Percentiles rank a stretch among this genome's conserved stretches.
Conservation (phyloP, 2,329 filamentous ascomycete species). For the Pseudocercospora musae region DNA sequence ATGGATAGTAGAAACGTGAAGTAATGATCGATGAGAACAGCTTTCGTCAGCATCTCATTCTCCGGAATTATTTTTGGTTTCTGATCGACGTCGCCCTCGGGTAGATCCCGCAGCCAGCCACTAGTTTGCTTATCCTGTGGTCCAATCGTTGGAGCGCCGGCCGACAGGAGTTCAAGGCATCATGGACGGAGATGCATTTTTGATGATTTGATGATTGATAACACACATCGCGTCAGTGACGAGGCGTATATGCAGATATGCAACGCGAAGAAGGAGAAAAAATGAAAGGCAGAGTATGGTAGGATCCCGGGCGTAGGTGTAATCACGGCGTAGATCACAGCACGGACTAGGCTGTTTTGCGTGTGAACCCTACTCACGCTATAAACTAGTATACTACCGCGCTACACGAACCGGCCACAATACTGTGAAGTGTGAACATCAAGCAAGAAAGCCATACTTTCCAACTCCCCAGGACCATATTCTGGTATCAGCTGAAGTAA, state of each 20-base stretch:
- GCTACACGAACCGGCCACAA: too few relatives aligned
- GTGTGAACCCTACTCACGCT: too few relatives aligned
- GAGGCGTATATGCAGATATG: neutral
- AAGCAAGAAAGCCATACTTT: too few relatives aligned
- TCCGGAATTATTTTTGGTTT: slow-evolving; percentile 22
- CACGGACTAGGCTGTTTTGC: too few relatives aligned
- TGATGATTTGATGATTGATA: too few relatives aligned
- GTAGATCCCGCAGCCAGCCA: neutral
- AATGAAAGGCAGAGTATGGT: neutral
- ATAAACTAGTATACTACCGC: too few relatives aligned
- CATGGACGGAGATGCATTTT: too few relatives aligned
- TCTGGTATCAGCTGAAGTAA: too few relatives aligned
- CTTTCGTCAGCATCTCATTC: neutral
- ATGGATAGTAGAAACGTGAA: neutral
- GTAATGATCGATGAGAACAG: neutral
- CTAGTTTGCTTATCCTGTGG: neutral
- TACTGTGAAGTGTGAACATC: too few relatives aligned
- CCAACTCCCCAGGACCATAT: too few relatives aligned
- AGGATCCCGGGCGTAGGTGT: neutral
- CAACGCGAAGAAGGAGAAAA: neutral
- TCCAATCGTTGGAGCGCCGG: neutral
- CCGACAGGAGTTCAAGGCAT: neutral
- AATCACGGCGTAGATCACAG: too few relatives aligned
- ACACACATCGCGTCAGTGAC: too few relatives aligned
- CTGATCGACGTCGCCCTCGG: slow-evolving; percentile 52